Percentiles rank a stretch among this genome's conserved stretches.
Evolutionary conservation across 2,329 filamentous ascomycete species (phyloP).

Genomic region (Colletotrichum viniferum): DNA sequence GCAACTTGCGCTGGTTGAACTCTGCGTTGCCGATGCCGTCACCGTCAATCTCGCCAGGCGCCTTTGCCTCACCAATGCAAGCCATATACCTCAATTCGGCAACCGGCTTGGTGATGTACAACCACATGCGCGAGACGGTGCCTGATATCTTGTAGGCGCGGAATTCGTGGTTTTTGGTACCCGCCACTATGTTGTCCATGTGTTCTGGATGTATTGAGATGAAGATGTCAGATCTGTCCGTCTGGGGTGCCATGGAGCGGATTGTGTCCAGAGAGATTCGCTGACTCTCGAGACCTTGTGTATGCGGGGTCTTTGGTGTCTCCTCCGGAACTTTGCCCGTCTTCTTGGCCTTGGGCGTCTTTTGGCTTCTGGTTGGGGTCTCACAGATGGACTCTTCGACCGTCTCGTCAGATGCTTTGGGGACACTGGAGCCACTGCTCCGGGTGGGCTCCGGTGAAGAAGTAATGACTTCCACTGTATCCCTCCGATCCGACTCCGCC

Average conservation of each 20-base stretch:
- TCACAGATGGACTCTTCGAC: slow-evolving; percentile 8
- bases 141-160: slow-evolving; percentile 59
- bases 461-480: slow-evolving; percentile 16
- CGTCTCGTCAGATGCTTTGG: background rate
- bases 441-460: slow-evolving; percentile 9
- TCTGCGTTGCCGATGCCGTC: slow-evolving; percentile 55
- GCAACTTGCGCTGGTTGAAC: slow-evolving; percentile 47
- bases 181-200: slow-evolving; percentile 52
- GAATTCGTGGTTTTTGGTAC: slow-evolving; percentile 59
- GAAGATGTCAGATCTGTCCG: slow-evolving; percentile 57
- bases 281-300: slow-evolving; percentile 49
- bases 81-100: slow-evolving; percentile 65
- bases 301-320: slow-evolving; percentile 31
- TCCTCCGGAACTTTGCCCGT: background rate
- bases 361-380: slow-evolving; percentile 10
- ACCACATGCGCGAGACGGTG: slow-evolving; percentile 65
- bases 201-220: slow-evolving; percentile 53
- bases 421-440: background rate
- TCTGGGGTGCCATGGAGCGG: slow-evolving; percentile 51
- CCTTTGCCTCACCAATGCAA: slow-evolving; percentile 49
- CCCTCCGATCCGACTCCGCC: background rate
- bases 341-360: background rate
- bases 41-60: slow-evolving; percentile 51
- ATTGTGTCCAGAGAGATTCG: slow-evolving; percentile 55
- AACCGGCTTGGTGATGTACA: slow-evolving; percentile 55